These are phyloP conservation scores for Xerocomellus dryophilus DNA, from an alignment of 768 basidiomycete species.

Conservation along the genomic window DNA sequence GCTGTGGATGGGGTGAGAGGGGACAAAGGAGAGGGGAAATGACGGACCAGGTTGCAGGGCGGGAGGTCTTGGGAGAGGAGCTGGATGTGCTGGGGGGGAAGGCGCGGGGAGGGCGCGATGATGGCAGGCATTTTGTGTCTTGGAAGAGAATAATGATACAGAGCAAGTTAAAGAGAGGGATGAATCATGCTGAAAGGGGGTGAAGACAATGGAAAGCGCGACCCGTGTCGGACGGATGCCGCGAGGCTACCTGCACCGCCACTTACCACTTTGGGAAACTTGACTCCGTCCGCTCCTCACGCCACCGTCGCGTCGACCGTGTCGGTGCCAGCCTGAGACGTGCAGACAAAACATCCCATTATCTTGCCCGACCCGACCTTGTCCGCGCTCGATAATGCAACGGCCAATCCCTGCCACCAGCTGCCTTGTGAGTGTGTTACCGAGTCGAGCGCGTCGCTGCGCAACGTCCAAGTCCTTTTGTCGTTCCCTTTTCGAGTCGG, in stretches of 20 bases:
- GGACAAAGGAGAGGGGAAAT: slow-evolving; percentile 1
- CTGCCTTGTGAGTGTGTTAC: neutral
- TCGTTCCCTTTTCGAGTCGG: neutral
- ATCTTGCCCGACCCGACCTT: no score
- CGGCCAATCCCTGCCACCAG: neutral
- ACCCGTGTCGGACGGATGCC: slow-evolving; percentile 14
- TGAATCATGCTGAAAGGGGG: slow-evolving; percentile 26
- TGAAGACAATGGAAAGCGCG: slow-evolving; percentile 20
- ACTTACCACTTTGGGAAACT: slow-evolving; percentile 21
- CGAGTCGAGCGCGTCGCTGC: neutral
- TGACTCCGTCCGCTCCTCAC: slow-evolving; percentile 19
- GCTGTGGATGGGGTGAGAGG: slow-evolving; percentile 15
- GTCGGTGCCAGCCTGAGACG: no score
- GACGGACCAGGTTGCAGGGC: no score
- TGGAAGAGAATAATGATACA: slow-evolving; percentile 32
- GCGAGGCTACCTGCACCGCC: slow-evolving; percentile 21
- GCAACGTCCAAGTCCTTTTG: neutral
- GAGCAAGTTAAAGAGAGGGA: slow-evolving; percentile 31
- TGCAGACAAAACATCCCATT: no score
- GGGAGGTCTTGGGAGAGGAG: slow-evolving; percentile 8
- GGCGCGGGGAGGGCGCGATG: slow-evolving; percentile 40
- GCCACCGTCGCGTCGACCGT: neutral
- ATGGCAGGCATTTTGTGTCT: slow-evolving; percentile 42
- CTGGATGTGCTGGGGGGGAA: slow-evolving; percentile 20
- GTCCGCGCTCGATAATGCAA: neutral